Base-by-base conservation (phyloP, 345 rosid species). In the Leavenworthia alabamica region DNA sequence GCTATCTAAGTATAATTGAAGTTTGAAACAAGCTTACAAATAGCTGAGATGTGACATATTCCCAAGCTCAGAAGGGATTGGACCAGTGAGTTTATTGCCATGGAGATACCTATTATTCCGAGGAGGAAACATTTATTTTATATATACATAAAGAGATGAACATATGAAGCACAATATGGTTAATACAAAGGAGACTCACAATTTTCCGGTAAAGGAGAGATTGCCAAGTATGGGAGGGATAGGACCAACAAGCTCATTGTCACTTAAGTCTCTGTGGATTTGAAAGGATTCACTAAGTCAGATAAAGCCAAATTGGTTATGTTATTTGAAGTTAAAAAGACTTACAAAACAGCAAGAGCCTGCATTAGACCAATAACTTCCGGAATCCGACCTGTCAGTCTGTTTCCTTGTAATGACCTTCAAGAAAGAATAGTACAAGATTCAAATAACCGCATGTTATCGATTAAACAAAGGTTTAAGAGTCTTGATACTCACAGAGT, bases 291-390 rank as follows among this genome's bases (percentile, higher is more conserved):
- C n/a, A n/a, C n/a, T n/a, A n/a, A n/a, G n/a, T 9, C 3, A 3
- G 13, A 26, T 37, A 7, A 46, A 57, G 11, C 22, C n/a, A n/a
- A n/a, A n/a, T n/a, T n/a, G n/a, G n/a, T n/a, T n/a, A n/a, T n/a
- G n/a, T n/a, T n/a, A 8, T 35, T 44, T 13, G 4, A 7, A 0
- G 15, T 13, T 9, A 9, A 19, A 20, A 7, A 8, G 17, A 3
- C 97, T 63, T 78, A 93, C 99, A 93, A 52, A 35, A 93, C 96
- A 42, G 97, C 99, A n/a, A 93, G 80, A 33, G 99, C 99, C 78
- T 93, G 99, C 99, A 93, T 89, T 22, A 93, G 64, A 51, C 99
- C 99, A 53, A 93, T 73, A 35, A 89, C 97, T 47, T 84, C 95
- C 0, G 99, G 99, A 74, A 93, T 89, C 63, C 50, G 73, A 51